phyloP scores from a whole-genome alignment of 2,329 filamentous ascomycete genomes.

The Colletotrichum destructivum region DNA sequence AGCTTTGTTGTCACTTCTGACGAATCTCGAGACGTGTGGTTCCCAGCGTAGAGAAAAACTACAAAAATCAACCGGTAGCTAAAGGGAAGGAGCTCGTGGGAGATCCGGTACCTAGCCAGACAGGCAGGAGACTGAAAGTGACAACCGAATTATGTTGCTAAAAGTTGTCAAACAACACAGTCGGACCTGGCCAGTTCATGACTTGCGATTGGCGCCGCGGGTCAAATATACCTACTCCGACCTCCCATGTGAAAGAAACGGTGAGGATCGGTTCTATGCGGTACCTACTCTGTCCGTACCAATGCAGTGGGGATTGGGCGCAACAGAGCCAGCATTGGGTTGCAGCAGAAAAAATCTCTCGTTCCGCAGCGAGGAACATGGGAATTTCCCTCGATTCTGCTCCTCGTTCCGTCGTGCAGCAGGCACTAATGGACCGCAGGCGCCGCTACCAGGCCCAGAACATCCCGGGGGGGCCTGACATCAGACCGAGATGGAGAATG shows the following conservation, averaged over 20 bases:
- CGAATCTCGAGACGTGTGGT: neutral
- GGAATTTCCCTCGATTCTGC: neutral
- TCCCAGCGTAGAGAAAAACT: neutral
- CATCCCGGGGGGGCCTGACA: slow-evolving; percentile 25
- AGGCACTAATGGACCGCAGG: neutral
- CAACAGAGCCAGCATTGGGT: slow-evolving; percentile 16
- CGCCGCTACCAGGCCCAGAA: slow-evolving; percentile 23
- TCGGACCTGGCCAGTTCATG: neutral
- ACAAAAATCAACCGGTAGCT: neutral
- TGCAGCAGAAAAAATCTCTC: slow-evolving; percentile 7
- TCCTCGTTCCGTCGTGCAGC: neutral
- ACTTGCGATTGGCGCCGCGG: neutral
- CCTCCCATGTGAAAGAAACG: slow-evolving; percentile 32
- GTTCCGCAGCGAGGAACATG: neutral
- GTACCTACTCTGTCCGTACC: neutral
- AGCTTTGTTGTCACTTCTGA: neutral
- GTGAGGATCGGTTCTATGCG: slow-evolving; percentile 4
- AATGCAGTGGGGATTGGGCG: slow-evolving; percentile 36
- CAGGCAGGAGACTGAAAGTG: neutral
- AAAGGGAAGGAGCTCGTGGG: slow-evolving; percentile 1
- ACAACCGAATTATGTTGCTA: neutral
- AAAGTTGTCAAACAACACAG: neutral
- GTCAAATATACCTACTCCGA: slow-evolving; percentile 5
- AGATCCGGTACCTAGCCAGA: no score
- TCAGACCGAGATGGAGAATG: slow-evolving; percentile 32